Base-by-base conservation (phyloP, 176 grass and related monocot species). In the Avena atlantica region DNA sequence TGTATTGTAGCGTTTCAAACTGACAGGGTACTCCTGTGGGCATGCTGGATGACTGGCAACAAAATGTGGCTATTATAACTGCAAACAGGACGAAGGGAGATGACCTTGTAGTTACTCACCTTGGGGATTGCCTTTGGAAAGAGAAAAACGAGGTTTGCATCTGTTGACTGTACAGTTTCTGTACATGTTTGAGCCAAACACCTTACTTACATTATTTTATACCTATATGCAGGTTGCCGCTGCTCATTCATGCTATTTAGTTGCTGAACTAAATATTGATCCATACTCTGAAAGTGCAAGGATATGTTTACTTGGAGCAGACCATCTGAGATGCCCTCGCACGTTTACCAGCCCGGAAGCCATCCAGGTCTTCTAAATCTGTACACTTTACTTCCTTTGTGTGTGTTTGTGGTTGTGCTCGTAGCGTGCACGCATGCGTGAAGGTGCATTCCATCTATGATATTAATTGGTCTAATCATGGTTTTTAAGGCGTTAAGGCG, bases 71-170 rank as follows among this genome's bases (percentile, higher is more conserved):
- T 31, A 91, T 98, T 84, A 94, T 98, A 81, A 93, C 88, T 45
- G 96, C 96, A 79, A 98, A 98, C 45, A 92, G 92, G 78, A 98
- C 96, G 13, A 98, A 95, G 74, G 92, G 90, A 52, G 92, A 98
- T 78, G 90, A 93, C 66, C 93, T 95, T 68, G 93, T 98, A 55
- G 92, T 98, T 81, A 92, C 91, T 65, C 96, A 95, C 88, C 92
- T 98, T 59, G 96, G 96, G 20, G 96, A 98, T 89, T 98, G 96
- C 84, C 92, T 98, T 45, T 95, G 96, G 96, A 95, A 98, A 88
- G 96, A 98, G 87, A 94, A 81, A 88, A 94, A 88, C 27, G 96
- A 98, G 96, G 96, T 95, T 63, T 15, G 88, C 87, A 49, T 89
- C 59, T 77, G 75, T 78, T 86, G 8, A 84, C 53, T 83, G 50